phyloP scores from a whole-genome alignment of 768 basidiomycete species.

The Boletus rubescentipes region DNA sequence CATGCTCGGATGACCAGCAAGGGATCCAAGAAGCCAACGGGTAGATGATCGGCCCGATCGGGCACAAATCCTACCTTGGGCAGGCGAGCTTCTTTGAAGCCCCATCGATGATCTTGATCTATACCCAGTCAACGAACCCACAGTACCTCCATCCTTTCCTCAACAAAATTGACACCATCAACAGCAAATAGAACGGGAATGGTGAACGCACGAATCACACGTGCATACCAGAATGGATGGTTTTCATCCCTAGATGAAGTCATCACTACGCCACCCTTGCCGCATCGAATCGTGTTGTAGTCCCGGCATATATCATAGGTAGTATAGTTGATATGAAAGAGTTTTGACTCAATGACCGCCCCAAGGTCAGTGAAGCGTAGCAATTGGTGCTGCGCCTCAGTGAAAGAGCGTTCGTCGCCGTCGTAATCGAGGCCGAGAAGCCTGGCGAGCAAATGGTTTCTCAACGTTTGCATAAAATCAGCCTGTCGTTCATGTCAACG shows the following conservation, averaged over 20 bases:
- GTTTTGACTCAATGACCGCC: not conserved
- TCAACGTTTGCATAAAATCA: not conserved
- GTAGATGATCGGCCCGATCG: not conserved
- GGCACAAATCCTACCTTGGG: not conserved
- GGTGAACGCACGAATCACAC: not conserved
- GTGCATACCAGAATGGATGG: constrained; percentile 18
- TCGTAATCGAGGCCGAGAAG: too few species aligned
- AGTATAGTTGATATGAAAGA: constrained; percentile 9
- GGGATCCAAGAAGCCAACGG: not conserved
- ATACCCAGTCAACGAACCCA: constrained; percentile 4
- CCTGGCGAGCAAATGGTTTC: not conserved
- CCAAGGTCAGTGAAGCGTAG: not conserved
- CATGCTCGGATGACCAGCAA: not conserved
- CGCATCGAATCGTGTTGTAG: constrained; percentile 1
- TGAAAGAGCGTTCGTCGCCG: too few species aligned
- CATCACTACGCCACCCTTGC: constrained; percentile 14
- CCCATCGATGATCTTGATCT: not conserved
- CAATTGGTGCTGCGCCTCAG: not conserved
- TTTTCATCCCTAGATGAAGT: not conserved
- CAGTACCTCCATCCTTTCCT: not conserved
- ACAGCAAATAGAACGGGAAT: too few species aligned
- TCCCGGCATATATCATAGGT: constrained; percentile 19
- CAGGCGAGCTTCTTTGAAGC: not conserved
- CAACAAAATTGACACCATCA: too few species aligned
- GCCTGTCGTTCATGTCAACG: not conserved